A percentile compares a stretch with the other conserved stretches of the same genome.
Conservation (phyloP, 1,139 yeast genomes). For the Protomyces inouyei region DNA sequence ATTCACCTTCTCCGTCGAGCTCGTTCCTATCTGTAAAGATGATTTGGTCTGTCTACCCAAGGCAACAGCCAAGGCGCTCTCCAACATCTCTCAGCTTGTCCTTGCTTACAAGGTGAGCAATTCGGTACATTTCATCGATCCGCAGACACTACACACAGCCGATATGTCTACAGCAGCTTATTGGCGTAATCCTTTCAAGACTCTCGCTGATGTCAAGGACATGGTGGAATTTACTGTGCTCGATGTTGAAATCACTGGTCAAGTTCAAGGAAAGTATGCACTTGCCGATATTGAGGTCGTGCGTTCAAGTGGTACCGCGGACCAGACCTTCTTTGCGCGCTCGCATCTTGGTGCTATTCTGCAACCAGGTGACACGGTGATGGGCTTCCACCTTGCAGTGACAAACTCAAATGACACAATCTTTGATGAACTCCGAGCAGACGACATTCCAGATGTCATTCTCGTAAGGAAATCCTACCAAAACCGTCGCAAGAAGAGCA, state of each 20-base stretch:
- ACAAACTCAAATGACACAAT: constrained; percentile 80
- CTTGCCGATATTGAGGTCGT: constrained; percentile 88
- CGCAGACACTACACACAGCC: constrained; percentile 70
- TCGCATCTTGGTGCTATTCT: constrained; percentile 89
- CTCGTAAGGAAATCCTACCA: constrained; percentile 81
- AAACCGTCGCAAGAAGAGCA: constrained; percentile 62
- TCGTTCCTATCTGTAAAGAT: constrained; percentile 96
- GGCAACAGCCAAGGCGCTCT: constrained; percentile 74
- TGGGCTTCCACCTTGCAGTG: constrained; percentile 81
- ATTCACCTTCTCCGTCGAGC: constrained; percentile 86
- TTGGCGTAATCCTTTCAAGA: constrained; percentile 81
- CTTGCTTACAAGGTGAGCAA: constrained; percentile 80
- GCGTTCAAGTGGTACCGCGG: constrained; percentile 75
- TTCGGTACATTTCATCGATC: constrained; percentile 79
- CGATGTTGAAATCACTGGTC: constrained; percentile 92
- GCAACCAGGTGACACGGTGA: constrained; percentile 92
- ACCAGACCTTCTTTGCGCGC: constrained; percentile 71
- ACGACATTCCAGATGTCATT: constrained; percentile 72
- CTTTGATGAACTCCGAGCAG: constrained; percentile 67
- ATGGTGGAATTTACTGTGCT: constrained; percentile 83
- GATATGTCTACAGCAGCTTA: constrained; percentile 71
- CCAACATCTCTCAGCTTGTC: constrained; percentile 71
- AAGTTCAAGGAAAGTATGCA: constrained; percentile 71
- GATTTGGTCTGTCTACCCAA: constrained; percentile 88
- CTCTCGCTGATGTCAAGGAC: constrained; percentile 71